Percentiles rank a stretch among this genome's conserved stretches.
phyloP scores from a whole-genome alignment of 306 rosid species.

The Castanopsis chinensis region DNA sequence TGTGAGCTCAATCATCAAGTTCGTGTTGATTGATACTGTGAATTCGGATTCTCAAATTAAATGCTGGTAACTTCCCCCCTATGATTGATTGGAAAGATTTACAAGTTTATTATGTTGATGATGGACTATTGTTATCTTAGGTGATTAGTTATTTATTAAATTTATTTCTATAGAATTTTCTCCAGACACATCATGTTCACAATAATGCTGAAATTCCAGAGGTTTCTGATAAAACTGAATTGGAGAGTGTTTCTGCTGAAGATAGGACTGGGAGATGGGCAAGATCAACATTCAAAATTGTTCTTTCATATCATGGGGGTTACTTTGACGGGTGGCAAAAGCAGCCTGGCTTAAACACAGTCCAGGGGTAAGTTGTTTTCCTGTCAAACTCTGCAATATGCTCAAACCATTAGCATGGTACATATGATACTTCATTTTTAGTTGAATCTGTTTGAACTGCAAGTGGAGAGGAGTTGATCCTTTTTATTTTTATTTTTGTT shows the following conservation, averaged over 20 bases:
- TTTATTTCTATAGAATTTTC: constrained; percentile 22
- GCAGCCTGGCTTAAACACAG: constrained; percentile 85
- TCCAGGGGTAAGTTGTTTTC: constrained; percentile 64
- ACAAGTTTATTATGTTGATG: neutral
- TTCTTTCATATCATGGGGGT: constrained; percentile 71
- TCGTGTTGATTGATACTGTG: neutral
- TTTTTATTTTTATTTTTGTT: too few species aligned
- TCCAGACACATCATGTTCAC: constrained; percentile 43
- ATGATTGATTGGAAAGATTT: neutral
- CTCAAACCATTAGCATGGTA: neutral
- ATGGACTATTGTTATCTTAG: neutral
- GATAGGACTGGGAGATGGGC: constrained; percentile 84
- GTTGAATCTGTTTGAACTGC: neutral
- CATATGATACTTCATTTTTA: neutral
- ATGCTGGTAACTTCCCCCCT: neutral
- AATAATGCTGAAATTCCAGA: constrained; percentile 40
- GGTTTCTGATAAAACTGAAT: constrained; percentile 34
- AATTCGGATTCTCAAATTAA: neutral
- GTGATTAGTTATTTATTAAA: constrained; percentile 12
- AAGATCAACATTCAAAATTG: constrained; percentile 67
- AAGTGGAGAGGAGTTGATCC: neutral
- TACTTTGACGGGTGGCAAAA: constrained; percentile 98
- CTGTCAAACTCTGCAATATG: constrained; percentile 3
- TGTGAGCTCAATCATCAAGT: neutral
- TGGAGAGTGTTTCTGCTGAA: constrained; percentile 37